Evolutionary conservation across 169 alveolate genomes (phyloP).

Genomic region (Condylostoma magnum): DNA sequence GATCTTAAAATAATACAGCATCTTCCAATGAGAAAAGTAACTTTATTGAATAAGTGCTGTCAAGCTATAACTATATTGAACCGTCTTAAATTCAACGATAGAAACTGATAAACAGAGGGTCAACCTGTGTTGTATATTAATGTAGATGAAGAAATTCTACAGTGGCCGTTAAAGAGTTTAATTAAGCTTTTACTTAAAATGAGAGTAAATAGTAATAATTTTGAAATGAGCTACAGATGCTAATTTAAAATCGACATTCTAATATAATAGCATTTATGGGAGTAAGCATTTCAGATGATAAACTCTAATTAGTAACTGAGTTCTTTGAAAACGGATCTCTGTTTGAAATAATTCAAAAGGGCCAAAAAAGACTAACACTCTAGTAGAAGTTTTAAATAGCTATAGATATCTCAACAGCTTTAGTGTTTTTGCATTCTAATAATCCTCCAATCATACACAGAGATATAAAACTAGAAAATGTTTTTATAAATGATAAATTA

Average conservation of each 20-base stretch:
- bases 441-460: slow-evolving; percentile 77
- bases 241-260: slow-evolving; percentile 74
- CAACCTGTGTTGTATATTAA: no score
- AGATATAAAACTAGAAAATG: slow-evolving; percentile 57
- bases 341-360: slow-evolving; percentile 55
- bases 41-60: no score
- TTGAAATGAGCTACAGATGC: slow-evolving; percentile 66
- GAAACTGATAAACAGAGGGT: no score
- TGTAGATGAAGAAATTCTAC: no score
- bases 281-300: slow-evolving; percentile 64
- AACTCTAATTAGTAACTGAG: slow-evolving; percentile 66
- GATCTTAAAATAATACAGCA: no score
- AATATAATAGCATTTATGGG: slow-evolving; percentile 71
- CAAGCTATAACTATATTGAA: no score
- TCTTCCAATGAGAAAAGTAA: no score
- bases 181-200: no score
- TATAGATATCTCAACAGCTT: slow-evolving; percentile 68
- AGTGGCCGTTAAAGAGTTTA: no score
- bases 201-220: no score
- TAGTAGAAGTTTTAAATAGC: slow-evolving; percentile 64
- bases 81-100: no score
- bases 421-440: slow-evolving; percentile 61
- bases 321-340: slow-evolving; percentile 65
- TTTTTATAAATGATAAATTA: slow-evolving; percentile 42
- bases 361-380: slow-evolving; percentile 44